Evolutionary conservation across 2,329 filamentous ascomycete genomes (phyloP).

Genomic region (Curvularia verruculosa): DNA sequence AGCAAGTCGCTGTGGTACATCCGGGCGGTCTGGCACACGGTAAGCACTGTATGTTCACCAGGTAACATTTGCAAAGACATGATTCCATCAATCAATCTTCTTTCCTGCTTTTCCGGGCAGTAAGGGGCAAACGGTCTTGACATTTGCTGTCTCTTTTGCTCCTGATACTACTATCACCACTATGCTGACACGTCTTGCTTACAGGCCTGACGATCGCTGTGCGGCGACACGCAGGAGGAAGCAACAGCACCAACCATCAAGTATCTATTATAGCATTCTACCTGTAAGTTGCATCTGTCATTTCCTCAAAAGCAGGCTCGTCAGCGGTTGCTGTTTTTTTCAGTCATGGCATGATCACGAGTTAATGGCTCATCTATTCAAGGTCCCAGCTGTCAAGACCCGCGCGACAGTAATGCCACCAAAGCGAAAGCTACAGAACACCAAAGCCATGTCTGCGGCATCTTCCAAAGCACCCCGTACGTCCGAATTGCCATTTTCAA

Average conservation of each 20-base stretch:
- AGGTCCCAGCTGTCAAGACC: constrained; percentile 9
- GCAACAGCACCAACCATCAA: not conserved
- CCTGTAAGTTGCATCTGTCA: constrained; percentile 19
- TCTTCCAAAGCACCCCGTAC: constrained; percentile 30
- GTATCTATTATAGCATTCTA: not conserved
- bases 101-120: not conserved
- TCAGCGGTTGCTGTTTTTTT: not conserved
- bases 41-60: constrained; percentile 28
- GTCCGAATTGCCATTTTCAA: constrained; percentile 17
- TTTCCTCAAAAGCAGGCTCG: not conserved
- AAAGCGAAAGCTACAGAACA: constrained; percentile 40
- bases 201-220: constrained; percentile 14
- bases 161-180: constrained; percentile 12
- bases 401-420: constrained; percentile 38
- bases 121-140: not conserved
- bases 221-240: not conserved
- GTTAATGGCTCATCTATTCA: constrained; percentile 27
- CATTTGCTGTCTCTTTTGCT: not conserved
- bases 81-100: not conserved
- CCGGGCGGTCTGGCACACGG: constrained; percentile 23
- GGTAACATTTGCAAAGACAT: constrained; percentile 2
- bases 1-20: constrained; percentile 32
- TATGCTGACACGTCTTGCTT: constrained; percentile 27
- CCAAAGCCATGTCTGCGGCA: constrained; percentile 23
- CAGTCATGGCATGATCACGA: constrained; percentile 13